Conservation (phyloP, 2,329 filamentous ascomycete genomes). For the Achaetomium macrosporum region DNA sequence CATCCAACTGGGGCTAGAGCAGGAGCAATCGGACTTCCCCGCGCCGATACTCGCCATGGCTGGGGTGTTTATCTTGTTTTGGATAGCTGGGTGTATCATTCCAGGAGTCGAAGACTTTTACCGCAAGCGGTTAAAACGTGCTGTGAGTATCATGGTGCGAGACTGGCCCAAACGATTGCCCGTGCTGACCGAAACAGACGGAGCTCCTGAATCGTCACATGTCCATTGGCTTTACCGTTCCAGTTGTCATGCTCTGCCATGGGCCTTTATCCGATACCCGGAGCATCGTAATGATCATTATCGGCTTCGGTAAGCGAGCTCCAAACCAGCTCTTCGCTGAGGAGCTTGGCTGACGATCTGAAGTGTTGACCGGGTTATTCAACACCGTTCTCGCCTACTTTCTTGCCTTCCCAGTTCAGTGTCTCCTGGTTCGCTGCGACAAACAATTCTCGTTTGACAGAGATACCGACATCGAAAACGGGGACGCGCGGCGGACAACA, state of each 20-base stretch:
- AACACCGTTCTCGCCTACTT: slow-evolving; percentile 28
- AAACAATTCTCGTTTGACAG: neutral
- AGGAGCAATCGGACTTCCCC: slow-evolving; percentile 37
- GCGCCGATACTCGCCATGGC: slow-evolving; percentile 47
- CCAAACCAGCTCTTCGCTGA: neutral
- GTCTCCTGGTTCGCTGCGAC: slow-evolving; percentile 20
- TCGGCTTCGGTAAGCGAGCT: slow-evolving; percentile 38
- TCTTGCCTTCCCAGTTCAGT: slow-evolving; percentile 27
- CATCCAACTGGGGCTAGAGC: slow-evolving; percentile 33
- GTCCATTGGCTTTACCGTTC: slow-evolving; percentile 46
- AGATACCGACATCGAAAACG: slow-evolving; percentile 3
- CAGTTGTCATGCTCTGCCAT: slow-evolving; percentile 41
- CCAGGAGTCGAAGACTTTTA: slow-evolving; percentile 27
- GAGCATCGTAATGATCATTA: slow-evolving; percentile 39
- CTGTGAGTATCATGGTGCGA: slow-evolving; percentile 19
- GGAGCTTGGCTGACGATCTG: neutral
- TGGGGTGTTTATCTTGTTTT: slow-evolving; percentile 29
- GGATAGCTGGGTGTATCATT: slow-evolving; percentile 13
- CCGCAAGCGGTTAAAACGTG: slow-evolving; percentile 17
- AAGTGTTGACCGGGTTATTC: slow-evolving; percentile 29
- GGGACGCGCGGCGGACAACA: neutral
- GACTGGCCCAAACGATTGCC: neutral
- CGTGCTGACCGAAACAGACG: slow-evolving; percentile 32
- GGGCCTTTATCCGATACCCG: slow-evolving; percentile 28
- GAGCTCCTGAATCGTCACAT: slow-evolving; percentile 47